Conservation (phyloP, 495 filamentous ascomycete species). For the Jackrogersella minutella region DNA sequence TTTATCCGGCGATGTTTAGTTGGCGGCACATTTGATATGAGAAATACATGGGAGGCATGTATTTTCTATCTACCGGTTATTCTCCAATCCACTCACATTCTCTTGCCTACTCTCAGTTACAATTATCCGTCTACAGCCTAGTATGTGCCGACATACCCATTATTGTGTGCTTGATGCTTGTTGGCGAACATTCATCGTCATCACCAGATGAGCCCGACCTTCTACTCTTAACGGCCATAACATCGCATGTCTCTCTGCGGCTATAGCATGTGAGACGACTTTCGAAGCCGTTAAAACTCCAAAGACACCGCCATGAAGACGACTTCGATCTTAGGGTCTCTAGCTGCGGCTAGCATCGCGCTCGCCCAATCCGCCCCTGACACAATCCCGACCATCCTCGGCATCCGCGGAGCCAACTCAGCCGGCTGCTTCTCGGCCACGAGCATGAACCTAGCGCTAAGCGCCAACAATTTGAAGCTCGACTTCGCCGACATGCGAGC, state of each 20-base stretch:
- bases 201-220: not conserved
- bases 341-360: slow-evolving; percentile 13
- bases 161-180: slow-evolving; percentile 10
- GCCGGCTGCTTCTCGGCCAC: slow-evolving; percentile 34
- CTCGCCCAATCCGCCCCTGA: slow-evolving; percentile 21
- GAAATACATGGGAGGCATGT: not conserved
- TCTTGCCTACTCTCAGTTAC: not conserved
- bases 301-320: slow-evolving; percentile 3
- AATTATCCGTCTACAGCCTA: slow-evolving; percentile 23
- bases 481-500: slow-evolving; percentile 38
- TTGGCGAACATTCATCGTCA: not conserved
- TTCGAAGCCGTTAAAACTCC: not conserved
- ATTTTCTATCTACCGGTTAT: slow-evolving; percentile 23
- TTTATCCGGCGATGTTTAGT: no score
- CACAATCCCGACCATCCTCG: slow-evolving; percentile 32
- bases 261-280: no score
- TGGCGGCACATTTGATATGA: no score
- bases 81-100: not conserved
- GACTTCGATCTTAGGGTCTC: not conserved
- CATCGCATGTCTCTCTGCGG: not conserved
- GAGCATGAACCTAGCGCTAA: slow-evolving; percentile 19
- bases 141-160: not conserved
- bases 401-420: slow-evolving; percentile 32
- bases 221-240: not conserved
- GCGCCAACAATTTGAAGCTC: slow-evolving; percentile 9